Conservation (phyloP, 2,329 filamentous ascomycete genomes). For the Clarireedia paspali region DNA sequence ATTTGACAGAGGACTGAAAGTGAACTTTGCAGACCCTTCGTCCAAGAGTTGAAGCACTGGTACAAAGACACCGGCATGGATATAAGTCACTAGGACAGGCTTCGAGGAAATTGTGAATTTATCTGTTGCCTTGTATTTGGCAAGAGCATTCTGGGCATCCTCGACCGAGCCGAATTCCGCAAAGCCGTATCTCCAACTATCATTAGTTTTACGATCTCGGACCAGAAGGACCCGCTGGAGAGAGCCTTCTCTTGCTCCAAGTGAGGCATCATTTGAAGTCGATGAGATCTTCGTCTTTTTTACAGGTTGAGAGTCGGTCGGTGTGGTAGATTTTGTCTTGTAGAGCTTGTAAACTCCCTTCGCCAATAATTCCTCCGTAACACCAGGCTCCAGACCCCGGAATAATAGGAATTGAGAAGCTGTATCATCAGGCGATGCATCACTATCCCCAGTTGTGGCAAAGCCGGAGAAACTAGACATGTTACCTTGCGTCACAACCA, state of each 20-base stretch:
- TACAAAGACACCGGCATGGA: constrained; percentile 79
- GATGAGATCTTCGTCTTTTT: constrained; percentile 44
- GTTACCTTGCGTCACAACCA: constrained; percentile 31
- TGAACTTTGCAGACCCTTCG: constrained; percentile 51
- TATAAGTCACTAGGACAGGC: constrained; percentile 63
- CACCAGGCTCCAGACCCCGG: constrained; percentile 60
- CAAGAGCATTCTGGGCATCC: constrained; percentile 67
- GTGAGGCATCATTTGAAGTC: constrained; percentile 41
- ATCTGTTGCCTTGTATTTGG: constrained; percentile 62
- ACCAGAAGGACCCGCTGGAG: constrained; percentile 70
- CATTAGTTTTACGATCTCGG: constrained; percentile 61
- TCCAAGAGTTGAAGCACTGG: constrained; percentile 55
- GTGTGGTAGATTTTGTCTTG: constrained; percentile 39
- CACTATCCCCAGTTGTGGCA: constrained; percentile 45
- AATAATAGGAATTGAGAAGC: constrained; percentile 68
- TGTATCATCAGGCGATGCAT: constrained; percentile 41
- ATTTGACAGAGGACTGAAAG: constrained; percentile 65
- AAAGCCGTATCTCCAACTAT: constrained; percentile 76
- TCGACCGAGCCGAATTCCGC: constrained; percentile 72
- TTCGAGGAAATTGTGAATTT: constrained; percentile 73
- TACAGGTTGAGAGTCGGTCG: constrained; percentile 26
- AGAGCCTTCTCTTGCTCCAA: constrained; percentile 65
- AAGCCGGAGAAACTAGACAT: constrained; percentile 34
- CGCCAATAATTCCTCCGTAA: constrained; percentile 65
- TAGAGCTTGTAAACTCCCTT: constrained; percentile 69